These are phyloP conservation scores for Delonix regia DNA, from an alignment of 306 rosid genomes.

Conservation along the genomic window DNA sequence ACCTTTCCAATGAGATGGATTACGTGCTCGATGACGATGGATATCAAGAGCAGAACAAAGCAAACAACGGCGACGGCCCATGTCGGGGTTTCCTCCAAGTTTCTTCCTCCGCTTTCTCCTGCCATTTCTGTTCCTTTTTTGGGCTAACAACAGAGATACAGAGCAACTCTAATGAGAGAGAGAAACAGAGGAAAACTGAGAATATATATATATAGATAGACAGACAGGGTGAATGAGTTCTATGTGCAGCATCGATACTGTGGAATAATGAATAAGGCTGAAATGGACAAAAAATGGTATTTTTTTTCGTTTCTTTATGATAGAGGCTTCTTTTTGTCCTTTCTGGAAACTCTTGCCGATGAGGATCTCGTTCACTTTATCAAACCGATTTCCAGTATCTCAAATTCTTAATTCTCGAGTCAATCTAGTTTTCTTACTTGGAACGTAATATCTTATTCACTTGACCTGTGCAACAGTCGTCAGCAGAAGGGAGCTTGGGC, in stretches of 20 bases:
- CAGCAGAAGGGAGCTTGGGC: no score
- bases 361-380: not conserved
- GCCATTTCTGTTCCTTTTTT: slow-evolving; percentile 52
- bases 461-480: no score
- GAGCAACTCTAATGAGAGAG: not conserved
- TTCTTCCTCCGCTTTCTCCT: slow-evolving; percentile 64
- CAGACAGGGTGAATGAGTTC: not conserved
- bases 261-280: not conserved
- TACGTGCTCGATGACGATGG: slow-evolving; percentile 73
- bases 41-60: slow-evolving; percentile 65
- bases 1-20: slow-evolving; percentile 75
- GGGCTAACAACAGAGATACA: not conserved
- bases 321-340: no score
- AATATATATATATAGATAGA: not conserved
- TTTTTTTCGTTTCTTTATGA: not conserved
- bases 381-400: not conserved
- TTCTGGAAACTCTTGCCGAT: not conserved
- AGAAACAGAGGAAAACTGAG: not conserved
- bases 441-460: no score
- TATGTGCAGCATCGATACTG: not conserved
- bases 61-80: slow-evolving; percentile 94
- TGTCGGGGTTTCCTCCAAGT: slow-evolving; percentile 83
- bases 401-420: no score
- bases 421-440: no score
- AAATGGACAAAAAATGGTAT: not conserved